Base-by-base conservation (phyloP, 495 filamentous ascomycete genomes). In the Coniosporium apollinis region DNA sequence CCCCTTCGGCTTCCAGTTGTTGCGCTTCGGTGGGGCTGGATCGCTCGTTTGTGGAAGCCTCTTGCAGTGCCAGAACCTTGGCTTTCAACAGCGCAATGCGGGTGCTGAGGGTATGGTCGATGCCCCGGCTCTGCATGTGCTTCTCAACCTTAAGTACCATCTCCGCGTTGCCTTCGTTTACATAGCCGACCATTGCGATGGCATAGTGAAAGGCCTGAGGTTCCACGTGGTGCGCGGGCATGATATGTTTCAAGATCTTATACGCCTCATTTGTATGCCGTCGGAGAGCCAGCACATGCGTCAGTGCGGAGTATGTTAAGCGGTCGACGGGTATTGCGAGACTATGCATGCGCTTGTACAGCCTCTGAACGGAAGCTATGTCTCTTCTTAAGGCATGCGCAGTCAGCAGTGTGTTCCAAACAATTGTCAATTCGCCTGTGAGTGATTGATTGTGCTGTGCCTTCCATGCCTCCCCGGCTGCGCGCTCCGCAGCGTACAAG, bases 321-420 rank as follows among this genome's bases (percentile, higher is more conserved):
- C 57, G 57, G 53, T 91, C 67, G 35, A 73, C 68, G n/a, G 57
- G 55, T 18, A 93, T 49, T 0, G 57, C 50, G 3, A 61, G 49
- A 4, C 60, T 48, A 22, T 66, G 57, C 75, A 94, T 91, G 33
- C 57, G 53, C 24, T 59, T 59, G 38, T 79, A 69, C 14, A 83
- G 42, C 17, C 64, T 65, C 32, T 71, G 66, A 17, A 80, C 62
- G 25, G 62, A 58, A 3, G 58, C 56, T 28, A 85, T 46, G 42
- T 89, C 73, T 39, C 74, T 61, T 4, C 69, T 62, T 37, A 69
- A 59, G 13, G 79, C 82, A 48, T 82, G 64, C 19, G 74, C 69
- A 36, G 64, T 60, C 3, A 94, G 56, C 13, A 94, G 56, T 14
- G 66, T 59, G 48, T 94, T 94, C 80, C 82, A 94, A 57, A 87